Evolutionary conservation across 805 yeast genomes (phyloP).

Genomic region (Vanderwaltozyma tropicalis): DNA sequence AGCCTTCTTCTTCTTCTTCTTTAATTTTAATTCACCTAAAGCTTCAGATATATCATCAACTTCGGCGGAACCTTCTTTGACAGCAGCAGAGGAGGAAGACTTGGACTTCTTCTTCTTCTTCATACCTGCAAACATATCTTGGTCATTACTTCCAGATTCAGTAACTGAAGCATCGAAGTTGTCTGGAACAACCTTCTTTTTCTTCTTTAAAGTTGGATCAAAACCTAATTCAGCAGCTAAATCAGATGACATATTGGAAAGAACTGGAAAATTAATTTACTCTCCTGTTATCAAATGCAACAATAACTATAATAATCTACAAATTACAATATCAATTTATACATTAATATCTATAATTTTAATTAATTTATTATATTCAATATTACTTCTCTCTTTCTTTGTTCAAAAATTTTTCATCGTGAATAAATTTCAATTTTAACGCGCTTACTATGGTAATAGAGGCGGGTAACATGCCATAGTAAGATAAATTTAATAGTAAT

Average conservation of each 20-base stretch:
- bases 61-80: slow-evolving; percentile 30
- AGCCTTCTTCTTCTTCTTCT: slow-evolving; percentile 77
- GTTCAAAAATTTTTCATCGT: no score
- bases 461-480: no score
- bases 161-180: slow-evolving; percentile 29
- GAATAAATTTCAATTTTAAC: no score
- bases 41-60: slow-evolving; percentile 46
- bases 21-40: slow-evolving; percentile 60
- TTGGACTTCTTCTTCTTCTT: slow-evolving; percentile 73
- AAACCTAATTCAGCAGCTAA: slow-evolving; percentile 42
- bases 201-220: slow-evolving; percentile 67
- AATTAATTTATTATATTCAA: no score
- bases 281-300: no score
- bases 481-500: no score
- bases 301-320: no score
- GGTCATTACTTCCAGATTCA: slow-evolving; percentile 35
- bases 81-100: slow-evolving; percentile 25
- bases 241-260: slow-evolving; percentile 18
- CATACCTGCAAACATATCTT: slow-evolving; percentile 67
- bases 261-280: no score
- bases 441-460: no score
- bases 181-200: slow-evolving; percentile 52
- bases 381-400: no score
- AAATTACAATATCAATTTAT: no score
- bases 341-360: no score